These are phyloP conservation scores for Starmera dryadoides DNA, from an alignment of 805 yeast species.

Conservation along the genomic window DNA sequence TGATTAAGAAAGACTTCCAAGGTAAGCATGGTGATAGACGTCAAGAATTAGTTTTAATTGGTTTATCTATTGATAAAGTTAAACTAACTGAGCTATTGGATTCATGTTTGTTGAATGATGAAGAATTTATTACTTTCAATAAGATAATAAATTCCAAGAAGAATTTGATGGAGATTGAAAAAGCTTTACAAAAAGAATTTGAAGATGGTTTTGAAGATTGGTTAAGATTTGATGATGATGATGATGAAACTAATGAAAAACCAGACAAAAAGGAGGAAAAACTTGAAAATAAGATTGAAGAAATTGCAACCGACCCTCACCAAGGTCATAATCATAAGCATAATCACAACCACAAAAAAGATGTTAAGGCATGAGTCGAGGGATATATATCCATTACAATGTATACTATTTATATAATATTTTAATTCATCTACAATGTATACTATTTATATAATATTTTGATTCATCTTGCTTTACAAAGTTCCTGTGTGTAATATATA, in stretches of 20 bases:
- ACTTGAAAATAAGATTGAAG: neutral
- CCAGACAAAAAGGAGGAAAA: neutral
- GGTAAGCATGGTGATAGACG: constrained; percentile 36
- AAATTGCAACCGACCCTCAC: neutral
- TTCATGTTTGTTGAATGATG: constrained; percentile 31
- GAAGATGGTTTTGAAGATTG: constrained; percentile 39
- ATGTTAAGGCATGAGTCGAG: neutral
- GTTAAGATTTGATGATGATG: constrained; percentile 22
- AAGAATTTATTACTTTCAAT: constrained; percentile 25
- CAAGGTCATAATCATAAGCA: neutral
- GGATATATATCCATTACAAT: too few species aligned
- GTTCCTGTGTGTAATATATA: too few species aligned
- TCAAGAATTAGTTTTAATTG: constrained; percentile 40
- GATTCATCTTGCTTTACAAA: too few species aligned
- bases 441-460: too few species aligned
- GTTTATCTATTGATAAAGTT: constrained; percentile 25
- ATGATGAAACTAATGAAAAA: constrained; percentile 1
- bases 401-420: too few species aligned
- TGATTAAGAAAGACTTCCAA: constrained; percentile 28
- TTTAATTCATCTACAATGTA: too few species aligned
- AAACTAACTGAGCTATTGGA: constrained; percentile 26
- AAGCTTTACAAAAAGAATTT: constrained; percentile 22
- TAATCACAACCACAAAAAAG: neutral
- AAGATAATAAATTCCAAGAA: constrained; percentile 20
- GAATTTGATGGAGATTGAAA: constrained; percentile 25